These are phyloP conservation scores for Circinella umbellata DNA, from an alignment of 371 early-diverging fungal genomes.

Conservation along the genomic window DNA sequence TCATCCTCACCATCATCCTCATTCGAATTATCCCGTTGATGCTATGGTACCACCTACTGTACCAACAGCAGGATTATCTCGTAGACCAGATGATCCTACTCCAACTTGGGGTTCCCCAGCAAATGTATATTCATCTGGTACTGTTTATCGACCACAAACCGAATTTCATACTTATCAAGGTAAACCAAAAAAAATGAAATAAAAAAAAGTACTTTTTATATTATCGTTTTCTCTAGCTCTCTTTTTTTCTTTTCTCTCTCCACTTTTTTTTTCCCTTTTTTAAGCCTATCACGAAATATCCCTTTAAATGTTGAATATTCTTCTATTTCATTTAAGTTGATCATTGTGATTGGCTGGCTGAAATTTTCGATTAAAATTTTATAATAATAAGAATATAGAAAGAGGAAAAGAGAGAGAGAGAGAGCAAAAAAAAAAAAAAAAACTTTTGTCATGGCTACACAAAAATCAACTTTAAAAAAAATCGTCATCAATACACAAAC, in stretches of 20 bases:
- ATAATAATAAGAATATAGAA: not conserved
- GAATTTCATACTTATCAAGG: constrained; percentile 14
- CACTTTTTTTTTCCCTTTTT: not conserved
- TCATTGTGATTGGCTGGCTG: constrained; percentile 16
- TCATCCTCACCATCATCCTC: not conserved
- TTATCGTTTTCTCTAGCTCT: not conserved
- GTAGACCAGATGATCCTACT: constrained; percentile 2
- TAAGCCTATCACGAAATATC: not conserved
- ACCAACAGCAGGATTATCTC: not conserved
- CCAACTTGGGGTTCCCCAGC: constrained; percentile 11
- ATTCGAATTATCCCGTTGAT: constrained; percentile 6
- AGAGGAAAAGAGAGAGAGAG: not conserved
- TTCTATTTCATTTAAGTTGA: constrained; percentile 10
- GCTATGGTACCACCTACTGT: constrained; percentile 8
- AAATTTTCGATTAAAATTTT: constrained; percentile 1
- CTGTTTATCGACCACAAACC: not conserved
- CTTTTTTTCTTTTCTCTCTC: not conserved
- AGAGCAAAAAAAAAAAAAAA: not conserved
- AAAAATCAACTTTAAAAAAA: not conserved
- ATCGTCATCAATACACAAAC: not conserved
- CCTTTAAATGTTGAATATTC: too few relatives aligned
- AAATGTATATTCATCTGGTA: constrained; percentile 1
- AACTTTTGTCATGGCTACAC: not conserved
- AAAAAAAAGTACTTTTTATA: not conserved
- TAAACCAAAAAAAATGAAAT: not conserved